These are phyloP conservation scores for Hydnomerulius pinastri DNA, from an alignment of 768 basidiomycete genomes.

Conservation along the genomic window DNA sequence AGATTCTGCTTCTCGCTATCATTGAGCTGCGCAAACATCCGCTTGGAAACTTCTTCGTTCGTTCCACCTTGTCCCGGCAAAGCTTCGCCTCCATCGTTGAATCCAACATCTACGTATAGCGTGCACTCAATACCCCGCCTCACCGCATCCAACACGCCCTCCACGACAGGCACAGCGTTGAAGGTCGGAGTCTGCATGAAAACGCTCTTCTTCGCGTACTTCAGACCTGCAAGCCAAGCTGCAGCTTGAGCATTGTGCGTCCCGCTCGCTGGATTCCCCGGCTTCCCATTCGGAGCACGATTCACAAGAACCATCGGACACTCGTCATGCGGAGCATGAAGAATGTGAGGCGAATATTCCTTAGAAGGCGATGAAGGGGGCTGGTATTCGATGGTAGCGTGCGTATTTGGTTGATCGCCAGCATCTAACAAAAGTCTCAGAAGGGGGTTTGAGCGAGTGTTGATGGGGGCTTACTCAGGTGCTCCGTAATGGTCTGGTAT, in stretches of 20 bases:
- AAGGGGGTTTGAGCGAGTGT: not conserved
- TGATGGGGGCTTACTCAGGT: constrained; percentile 35
- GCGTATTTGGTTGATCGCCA: constrained; percentile 36
- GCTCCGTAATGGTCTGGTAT: constrained; percentile 41
- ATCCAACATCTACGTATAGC: constrained; percentile 60
- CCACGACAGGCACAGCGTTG: constrained; percentile 64
- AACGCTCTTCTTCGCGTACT: constrained; percentile 58
- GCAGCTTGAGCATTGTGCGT: constrained; percentile 62
- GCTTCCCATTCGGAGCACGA: constrained; percentile 58
- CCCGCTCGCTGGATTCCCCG: constrained; percentile 41
- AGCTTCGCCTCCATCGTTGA: constrained; percentile 59
- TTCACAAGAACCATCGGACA: constrained; percentile 70
- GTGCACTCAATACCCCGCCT: constrained; percentile 60
- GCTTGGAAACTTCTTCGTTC: constrained; percentile 66
- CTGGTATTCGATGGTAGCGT: constrained; percentile 30
- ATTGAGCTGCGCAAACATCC: constrained; percentile 54
- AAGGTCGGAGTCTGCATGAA: constrained; percentile 78
- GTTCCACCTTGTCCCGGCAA: constrained; percentile 72
- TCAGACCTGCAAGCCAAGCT: constrained; percentile 67
- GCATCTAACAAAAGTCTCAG: constrained; percentile 29
- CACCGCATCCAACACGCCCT: constrained; percentile 60
- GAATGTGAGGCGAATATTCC: constrained; percentile 61
- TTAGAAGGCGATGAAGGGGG: constrained; percentile 32
- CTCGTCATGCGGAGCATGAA: constrained; percentile 57
- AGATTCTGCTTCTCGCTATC: constrained; percentile 47